These are phyloP conservation scores for Leishmania guyanensis DNA, from an alignment of 208 protist genomes.

Conservation along the genomic window DNA sequence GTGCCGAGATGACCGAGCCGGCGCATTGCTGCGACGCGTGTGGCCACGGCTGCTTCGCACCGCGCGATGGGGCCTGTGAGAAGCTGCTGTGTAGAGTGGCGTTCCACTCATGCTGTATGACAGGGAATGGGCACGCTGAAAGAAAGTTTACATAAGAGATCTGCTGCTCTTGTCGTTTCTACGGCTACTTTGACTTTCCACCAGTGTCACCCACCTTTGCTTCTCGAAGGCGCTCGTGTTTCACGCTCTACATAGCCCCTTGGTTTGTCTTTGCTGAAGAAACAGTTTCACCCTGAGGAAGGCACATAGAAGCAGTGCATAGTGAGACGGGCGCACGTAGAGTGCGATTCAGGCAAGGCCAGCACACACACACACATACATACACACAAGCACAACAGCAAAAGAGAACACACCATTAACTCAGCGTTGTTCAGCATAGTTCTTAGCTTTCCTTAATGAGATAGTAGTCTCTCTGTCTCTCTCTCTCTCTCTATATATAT, in stretches of 20 bases:
- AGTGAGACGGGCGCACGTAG: background rate
- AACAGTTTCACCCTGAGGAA: background rate
- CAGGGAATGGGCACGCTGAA: background rate
- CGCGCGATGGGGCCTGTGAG: background rate
- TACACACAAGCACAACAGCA: background rate
- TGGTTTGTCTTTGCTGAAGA: background rate
- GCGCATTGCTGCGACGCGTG: background rate
- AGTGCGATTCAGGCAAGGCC: background rate
- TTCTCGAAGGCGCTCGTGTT: background rate
- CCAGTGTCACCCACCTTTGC: background rate
- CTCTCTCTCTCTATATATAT: conserved; percentile 9
- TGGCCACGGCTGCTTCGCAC: background rate
- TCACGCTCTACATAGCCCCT: background rate
- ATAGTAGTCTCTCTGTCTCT: conserved; percentile 4
- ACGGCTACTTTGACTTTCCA: background rate
- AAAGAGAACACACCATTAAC: conserved; percentile 2
- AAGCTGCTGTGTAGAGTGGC: background rate
- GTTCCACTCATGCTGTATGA: background rate
- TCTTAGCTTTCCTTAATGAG: background rate
- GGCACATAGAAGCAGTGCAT: background rate
- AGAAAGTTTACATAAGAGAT: no score
- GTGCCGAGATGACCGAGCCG: background rate
- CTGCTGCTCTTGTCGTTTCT: no score
- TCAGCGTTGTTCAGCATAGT: background rate
- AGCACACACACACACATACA: background rate